Conservation (phyloP, 768 basidiomycete species). For the Pulveroboletus sp. region DNA sequence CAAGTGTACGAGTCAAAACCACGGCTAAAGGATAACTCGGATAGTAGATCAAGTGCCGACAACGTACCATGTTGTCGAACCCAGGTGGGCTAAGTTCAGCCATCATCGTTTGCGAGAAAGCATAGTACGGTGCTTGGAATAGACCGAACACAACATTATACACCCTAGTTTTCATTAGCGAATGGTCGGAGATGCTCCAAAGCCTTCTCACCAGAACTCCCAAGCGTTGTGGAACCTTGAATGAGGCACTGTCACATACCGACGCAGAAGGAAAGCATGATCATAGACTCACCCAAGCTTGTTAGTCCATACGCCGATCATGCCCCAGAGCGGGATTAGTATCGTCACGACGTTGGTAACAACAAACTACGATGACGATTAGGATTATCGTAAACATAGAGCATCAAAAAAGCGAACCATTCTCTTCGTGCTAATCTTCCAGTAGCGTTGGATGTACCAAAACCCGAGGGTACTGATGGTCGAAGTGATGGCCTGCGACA, state of each 20-base stretch:
- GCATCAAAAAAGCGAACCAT: slow-evolving; percentile 47
- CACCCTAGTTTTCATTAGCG: slow-evolving; percentile 40
- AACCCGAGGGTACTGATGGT: slow-evolving; percentile 69
- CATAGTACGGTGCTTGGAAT: slow-evolving; percentile 85
- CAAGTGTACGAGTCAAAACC: not conserved
- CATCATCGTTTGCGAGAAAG: slow-evolving; percentile 85
- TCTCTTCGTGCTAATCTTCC: slow-evolving; percentile 74
- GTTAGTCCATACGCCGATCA: slow-evolving; percentile 79
- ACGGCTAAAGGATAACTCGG: too few relatives aligned
- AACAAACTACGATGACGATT: slow-evolving; percentile 47
- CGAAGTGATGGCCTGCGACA: slow-evolving; percentile 72
- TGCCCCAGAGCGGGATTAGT: slow-evolving; percentile 79
- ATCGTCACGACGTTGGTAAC: slow-evolving; percentile 74
- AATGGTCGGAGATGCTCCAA: not conserved
- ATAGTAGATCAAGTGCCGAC: not conserved
- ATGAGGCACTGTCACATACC: not conserved
- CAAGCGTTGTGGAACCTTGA: slow-evolving; percentile 69
- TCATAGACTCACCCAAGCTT: slow-evolving; percentile 54
- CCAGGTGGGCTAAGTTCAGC: slow-evolving; percentile 84
- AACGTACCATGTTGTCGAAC: slow-evolving; percentile 69
- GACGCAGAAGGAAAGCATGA: not conserved
- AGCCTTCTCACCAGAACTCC: slow-evolving; percentile 71
- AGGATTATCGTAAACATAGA: not conserved
- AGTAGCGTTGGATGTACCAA: slow-evolving; percentile 79
- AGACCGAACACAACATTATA: slow-evolving; percentile 78